phyloP scores from a whole-genome alignment of 2,329 filamentous ascomycete genomes.

The Huntiella moniliformis region DNA sequence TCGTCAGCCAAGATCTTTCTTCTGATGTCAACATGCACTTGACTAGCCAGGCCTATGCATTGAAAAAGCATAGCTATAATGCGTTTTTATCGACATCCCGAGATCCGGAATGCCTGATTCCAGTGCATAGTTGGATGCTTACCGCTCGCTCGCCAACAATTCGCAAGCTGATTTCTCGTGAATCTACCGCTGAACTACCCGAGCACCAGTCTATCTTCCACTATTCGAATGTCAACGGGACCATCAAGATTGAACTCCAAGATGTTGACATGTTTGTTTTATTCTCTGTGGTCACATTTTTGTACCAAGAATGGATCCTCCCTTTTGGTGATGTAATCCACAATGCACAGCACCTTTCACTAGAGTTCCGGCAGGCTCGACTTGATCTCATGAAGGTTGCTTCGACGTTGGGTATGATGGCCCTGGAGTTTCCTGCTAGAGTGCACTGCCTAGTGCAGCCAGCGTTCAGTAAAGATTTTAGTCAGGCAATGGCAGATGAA shows the following conservation, averaged over 20 bases:
- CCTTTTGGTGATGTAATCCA: constrained; percentile 13
- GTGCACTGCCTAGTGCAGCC: constrained; percentile 48
- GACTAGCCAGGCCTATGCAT: constrained; percentile 19
- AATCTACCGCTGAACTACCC: not conserved
- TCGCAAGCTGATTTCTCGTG: not conserved
- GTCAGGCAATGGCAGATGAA: constrained; percentile 45
- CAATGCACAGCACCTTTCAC: constrained; percentile 43
- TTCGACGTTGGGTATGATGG: constrained; percentile 46
- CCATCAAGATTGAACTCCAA: too few species aligned
- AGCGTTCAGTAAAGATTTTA: constrained; percentile 51
- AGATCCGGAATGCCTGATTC: constrained; percentile 50
- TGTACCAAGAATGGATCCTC: too few species aligned
- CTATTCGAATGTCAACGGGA: too few species aligned
- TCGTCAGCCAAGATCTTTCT: too few species aligned
- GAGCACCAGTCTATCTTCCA: too few species aligned
- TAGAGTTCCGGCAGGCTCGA: constrained; percentile 61
- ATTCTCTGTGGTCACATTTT: too few species aligned
- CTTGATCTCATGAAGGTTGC: constrained; percentile 78
- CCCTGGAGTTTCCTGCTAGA: constrained; percentile 59
- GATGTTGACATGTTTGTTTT: too few species aligned
- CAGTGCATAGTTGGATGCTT: constrained; percentile 67
- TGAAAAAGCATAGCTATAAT: constrained; percentile 24
- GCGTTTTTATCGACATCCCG: constrained; percentile 35
- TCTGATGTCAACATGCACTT: constrained; percentile 36
- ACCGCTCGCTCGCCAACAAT: constrained; percentile 38